These are phyloP conservation scores for Diaporthe sp. DNA, from an alignment of 2,329 filamentous ascomycete genomes.

Conservation along the genomic window DNA sequence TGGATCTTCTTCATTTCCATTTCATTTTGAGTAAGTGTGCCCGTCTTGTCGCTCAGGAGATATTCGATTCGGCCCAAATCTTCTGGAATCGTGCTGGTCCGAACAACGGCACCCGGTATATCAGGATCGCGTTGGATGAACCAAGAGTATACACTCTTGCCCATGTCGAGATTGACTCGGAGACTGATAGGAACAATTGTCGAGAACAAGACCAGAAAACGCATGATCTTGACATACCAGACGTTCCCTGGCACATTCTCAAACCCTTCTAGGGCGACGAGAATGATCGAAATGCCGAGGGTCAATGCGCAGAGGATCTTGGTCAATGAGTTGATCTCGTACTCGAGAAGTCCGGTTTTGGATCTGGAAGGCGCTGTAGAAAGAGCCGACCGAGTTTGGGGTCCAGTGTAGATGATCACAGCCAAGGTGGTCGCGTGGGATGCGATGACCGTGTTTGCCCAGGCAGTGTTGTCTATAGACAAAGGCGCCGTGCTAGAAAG, in stretches of 20 bases:
- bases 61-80: conserved; percentile 97
- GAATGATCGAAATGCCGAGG: conserved; percentile 84
- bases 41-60: conserved; percentile 95
- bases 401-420: conserved; percentile 93
- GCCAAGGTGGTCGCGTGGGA: conserved; percentile 91
- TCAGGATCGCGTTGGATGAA: conserved; percentile 94
- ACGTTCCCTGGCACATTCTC: conserved; percentile 73
- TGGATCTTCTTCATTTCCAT: conserved; percentile 99
- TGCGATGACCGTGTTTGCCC: conserved; percentile 97
- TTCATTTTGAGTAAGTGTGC: conserved; percentile 97
- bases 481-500: conserved; percentile 75
- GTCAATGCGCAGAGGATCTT: conserved; percentile 96
- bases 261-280: conserved; percentile 91
- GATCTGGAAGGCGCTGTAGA: conserved; percentile 93
- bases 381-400: conserved; percentile 92
- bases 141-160: conserved; percentile 94
- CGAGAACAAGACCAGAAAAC: conserved; percentile 98
- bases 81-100: conserved; percentile 97
- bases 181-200: conserved; percentile 98
- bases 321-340: conserved; percentile 96
- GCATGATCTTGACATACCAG: conserved; percentile 98
- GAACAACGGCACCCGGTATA: conserved; percentile 91
- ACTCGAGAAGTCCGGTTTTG: conserved; percentile 93
- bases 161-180: conserved; percentile 96
- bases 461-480: conserved; percentile 96